phyloP scores from a whole-genome alignment of 352 stramenopile genomes.

The Globisporangium orthogonon region DNA sequence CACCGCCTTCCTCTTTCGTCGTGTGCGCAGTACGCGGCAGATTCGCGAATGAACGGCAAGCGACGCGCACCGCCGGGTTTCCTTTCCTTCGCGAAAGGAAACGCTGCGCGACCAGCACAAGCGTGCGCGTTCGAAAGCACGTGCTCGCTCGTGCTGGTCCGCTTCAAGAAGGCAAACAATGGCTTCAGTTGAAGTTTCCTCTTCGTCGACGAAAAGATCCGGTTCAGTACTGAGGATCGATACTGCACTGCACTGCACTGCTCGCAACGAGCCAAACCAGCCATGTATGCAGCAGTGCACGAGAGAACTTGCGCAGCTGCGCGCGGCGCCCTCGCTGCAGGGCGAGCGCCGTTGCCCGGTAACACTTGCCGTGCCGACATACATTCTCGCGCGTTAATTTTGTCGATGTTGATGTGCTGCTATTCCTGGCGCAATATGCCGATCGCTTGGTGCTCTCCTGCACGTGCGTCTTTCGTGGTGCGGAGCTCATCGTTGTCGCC shows the following conservation, averaged over 20 bases:
- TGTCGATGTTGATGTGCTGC: too few species aligned
- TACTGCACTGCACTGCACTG: neutral
- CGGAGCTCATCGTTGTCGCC: too few species aligned
- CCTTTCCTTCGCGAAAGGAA: neutral
- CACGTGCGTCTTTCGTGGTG: too few species aligned
- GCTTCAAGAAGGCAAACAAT: neutral
- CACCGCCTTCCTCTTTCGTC: neutral
- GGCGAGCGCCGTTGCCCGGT: too few species aligned
- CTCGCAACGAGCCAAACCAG: neutral
- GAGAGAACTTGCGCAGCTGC: too few species aligned
- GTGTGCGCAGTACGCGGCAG: slow-evolving; percentile 1
- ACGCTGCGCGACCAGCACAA: neutral
- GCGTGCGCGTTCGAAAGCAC: neutral
- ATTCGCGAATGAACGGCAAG: slow-evolving; percentile 8
- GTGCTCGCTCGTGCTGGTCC: neutral
- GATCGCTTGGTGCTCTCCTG: too few species aligned
- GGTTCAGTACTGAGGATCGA: slow-evolving; percentile 1
- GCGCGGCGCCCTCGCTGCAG: too few species aligned
- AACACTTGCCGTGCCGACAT: too few species aligned
- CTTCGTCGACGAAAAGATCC: slow-evolving; percentile 4
- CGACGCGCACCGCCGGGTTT: neutral
- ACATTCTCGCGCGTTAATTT: too few species aligned
- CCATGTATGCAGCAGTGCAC: too few species aligned
- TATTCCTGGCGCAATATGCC: too few species aligned
- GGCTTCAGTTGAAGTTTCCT: slow-evolving; percentile 10